A percentile compares a stretch with the other conserved stretches of the same genome.
Conservation (phyloP, 352 stramenopile species). For the Plasmopara viticola region DNA sequence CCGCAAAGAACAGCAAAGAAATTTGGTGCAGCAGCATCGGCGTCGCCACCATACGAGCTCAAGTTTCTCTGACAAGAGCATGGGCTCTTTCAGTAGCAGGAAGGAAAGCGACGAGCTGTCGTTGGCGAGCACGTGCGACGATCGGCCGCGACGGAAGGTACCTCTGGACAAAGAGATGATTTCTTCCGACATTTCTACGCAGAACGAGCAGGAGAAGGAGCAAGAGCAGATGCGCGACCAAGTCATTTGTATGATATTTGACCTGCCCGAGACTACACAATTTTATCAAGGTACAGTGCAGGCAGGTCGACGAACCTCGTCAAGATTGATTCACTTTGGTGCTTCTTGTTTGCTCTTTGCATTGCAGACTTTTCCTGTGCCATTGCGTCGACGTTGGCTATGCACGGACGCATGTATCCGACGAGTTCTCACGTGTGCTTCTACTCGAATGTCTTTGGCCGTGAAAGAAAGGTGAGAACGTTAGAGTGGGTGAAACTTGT, state of each 20-base stretch:
- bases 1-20: conserved; percentile 18
- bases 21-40: conserved; percentile 8
- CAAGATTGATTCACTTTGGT: background rate
- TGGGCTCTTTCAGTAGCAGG: conserved; percentile 19
- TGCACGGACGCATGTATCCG: conserved; percentile 86
- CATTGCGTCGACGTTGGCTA: conserved; percentile 68
- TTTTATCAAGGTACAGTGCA: conserved; percentile 64
- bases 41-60: conserved; percentile 15
- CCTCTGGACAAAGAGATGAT: conserved; percentile 45
- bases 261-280: conserved; percentile 56
- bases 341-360: conserved; percentile 7
- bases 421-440: conserved; percentile 79
- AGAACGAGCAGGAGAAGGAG: conserved; percentile 19
- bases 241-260: conserved; percentile 86
- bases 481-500: conserved; percentile 18
- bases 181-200: conserved; percentile 20
- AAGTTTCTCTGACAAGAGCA: conserved; percentile 21
- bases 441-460: conserved; percentile 84
- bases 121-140: conserved; percentile 18
- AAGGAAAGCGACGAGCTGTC: conserved; percentile 25
- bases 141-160: conserved; percentile 23
- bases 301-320: no score
- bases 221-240: conserved; percentile 62
- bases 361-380: conserved; percentile 76
- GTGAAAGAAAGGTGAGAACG: conserved; percentile 66